Evolutionary conservation across 2,329 filamentous ascomycete genomes (phyloP), one percentile per base, ranked within the genome.

Genomic region (Arthrobotrys megalospora): DNA sequence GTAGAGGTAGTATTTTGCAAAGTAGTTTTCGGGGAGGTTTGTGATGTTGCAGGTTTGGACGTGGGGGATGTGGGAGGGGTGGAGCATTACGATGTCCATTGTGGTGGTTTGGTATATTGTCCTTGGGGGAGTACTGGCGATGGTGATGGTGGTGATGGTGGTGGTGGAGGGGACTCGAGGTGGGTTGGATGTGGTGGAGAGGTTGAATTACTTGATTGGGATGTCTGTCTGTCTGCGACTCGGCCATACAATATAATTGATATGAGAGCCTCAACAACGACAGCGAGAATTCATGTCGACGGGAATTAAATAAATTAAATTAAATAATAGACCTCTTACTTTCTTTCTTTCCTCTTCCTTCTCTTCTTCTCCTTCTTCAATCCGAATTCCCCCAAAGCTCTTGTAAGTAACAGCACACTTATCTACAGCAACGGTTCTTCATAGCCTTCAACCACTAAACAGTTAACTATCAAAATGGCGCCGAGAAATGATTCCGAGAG

Each of bases 1-100:
- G 89, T 99, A 99, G 83, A 99, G 91, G 87, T 99, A 99, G 89
- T 99, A 99, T 89, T 99, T 99, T 86, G 97, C 93, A 85, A 98
- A 98, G 89, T 99, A 99, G 88, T 99, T 99, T 86, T 99, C 96
- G 81, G 96, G 96, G 67, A 99, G 89, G 87, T 99, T 99, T 85
- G 96, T 97, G 84, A 99, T 94, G 88, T 99, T 98, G 84, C 95
- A 95, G 85, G 96, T 94, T 87, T 99, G 96, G 84, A 99, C 94
- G 84, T 96, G 91, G 81, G 93, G 93, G 81, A 96, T 92, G 86
- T 96, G 93, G 80, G 90, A 92, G 80, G 93, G 88, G 81, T 90
- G 91, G 81, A 99, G 90, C 80, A 96, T 87, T 81, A 95, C 92
- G 86, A 99, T 97, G 86, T 96, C 93, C 93, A 96, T 98, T 85